Evolutionary conservation across 2,329 filamentous ascomycete genomes (phyloP).

Genomic region (Podosphaera aphanis): DNA sequence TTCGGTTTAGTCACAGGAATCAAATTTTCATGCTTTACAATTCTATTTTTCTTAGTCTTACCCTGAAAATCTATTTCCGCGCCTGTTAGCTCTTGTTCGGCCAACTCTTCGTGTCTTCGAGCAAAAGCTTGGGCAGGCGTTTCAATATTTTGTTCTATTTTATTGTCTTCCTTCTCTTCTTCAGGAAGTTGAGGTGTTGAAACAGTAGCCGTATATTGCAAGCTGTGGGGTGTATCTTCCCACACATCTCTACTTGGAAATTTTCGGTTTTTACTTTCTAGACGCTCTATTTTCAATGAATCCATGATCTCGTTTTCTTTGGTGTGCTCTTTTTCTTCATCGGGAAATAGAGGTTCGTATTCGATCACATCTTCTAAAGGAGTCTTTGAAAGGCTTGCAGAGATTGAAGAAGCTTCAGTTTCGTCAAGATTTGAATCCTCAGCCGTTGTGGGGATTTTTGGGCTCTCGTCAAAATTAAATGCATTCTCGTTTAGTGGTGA

Average conservation of each 20-base stretch:
- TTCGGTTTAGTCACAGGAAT: not conserved
- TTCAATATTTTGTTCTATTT: conserved; percentile 13
- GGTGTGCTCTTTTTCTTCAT: conserved; percentile 33
- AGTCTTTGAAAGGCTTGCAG: conserved; percentile 27
- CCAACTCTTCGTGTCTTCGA: conserved; percentile 39
- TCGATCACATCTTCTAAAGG: conserved; percentile 75
- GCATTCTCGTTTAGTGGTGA: conserved; percentile 38
- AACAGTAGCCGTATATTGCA: conserved; percentile 59
- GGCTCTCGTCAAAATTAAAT: not conserved
- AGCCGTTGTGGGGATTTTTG: conserved; percentile 25
- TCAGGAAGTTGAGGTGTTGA: conserved; percentile 49
- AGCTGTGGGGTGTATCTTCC: conserved; percentile 82
- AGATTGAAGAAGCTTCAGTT: conserved; percentile 24
- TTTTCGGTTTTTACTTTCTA: conserved; percentile 32
- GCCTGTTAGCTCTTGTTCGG: conserved; percentile 27
- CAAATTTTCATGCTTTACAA: conserved; percentile 18
- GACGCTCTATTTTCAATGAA: conserved; percentile 30
- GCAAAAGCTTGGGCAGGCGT: conserved; percentile 43
- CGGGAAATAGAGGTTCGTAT: conserved; percentile 84
- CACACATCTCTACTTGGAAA: conserved; percentile 94
- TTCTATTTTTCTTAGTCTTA: conserved; percentile 25
- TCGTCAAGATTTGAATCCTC: conserved; percentile 27
- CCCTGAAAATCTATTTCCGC: conserved; percentile 24
- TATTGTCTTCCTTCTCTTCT: conserved; percentile 18
- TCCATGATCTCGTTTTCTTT: conserved; percentile 24